Evolutionary conservation across 2,329 filamentous ascomycete species (phyloP), one percentile per base, ranked within the genome.

Genomic region (Penicillium carneum): DNA sequence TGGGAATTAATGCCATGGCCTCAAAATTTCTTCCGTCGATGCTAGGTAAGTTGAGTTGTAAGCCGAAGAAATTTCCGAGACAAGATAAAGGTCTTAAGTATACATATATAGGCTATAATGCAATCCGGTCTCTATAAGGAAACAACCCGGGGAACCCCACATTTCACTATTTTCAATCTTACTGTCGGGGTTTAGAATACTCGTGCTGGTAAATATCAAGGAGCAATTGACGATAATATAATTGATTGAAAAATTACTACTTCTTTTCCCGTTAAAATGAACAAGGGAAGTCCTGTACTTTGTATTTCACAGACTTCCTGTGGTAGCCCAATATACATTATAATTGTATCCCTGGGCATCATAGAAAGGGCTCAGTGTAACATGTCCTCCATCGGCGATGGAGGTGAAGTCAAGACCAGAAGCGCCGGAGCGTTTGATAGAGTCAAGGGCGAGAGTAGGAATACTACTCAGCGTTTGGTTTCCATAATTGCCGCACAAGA

Each of bases 271-370:
- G 3, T 26, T 26, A 26, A 26, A 26, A 26, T 26, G 23, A 26
- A 5, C 23, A 26, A 6, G 4, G 23, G 23, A 26, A 4, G 23
- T 26, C 1, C 5, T 26, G 5, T 26, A 26, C 23, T 26, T 26
- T 26, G 23, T 26, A 11, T 26, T 23, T 18, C 2, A 2, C 6
- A 54, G 18, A 14, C 29, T 54, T 46, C 51, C 51, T 3, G 29
- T 54, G 14, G 39, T 45, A 54, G 29, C 6, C 51, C 39, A 54
- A 29, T 54, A 54, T 18, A 45, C 51, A 10, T 54, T 46, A 34
- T 45, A 54, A 9, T 54, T 54, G 14, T 45, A 46, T 26, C 51
- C 51, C 39, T 46, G 51, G 3, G 39, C 51, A 26, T 46, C 51
- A 34, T 54, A 45, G 29, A 54, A 54, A 14, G 39, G 18, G 45